Evolutionary conservation across 371 early-diverging fungal species (phyloP), one percentile per base, ranked within the genome.

Genomic region (Mortierella sp.): DNA sequence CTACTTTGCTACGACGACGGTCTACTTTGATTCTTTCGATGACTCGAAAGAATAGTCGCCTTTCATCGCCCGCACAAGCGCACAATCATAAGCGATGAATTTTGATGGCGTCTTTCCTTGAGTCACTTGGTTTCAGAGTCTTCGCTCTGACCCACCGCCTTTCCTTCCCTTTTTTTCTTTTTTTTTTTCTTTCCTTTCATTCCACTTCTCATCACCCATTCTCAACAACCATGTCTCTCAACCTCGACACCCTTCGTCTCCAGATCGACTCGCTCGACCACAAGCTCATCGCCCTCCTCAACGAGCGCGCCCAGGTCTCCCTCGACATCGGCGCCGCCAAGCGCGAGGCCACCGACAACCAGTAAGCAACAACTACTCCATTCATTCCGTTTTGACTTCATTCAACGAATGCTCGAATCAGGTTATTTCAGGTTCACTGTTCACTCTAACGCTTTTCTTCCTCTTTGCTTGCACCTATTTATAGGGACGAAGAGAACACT

Each of bases 221-320:
- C 48, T 2, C 22, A n/a, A 6, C n/a, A 48, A n/a, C 19, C 61
- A 82, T 82, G 83, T 82, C 83, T 50, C 69, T 82, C 61, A 78
- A 82, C 72, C 83, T 82, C 26, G 71, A 53, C 50, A 72, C 89
- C 8, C 87, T 92, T 29, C 89, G 96, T 63, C 80, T 87, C 53
- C 88, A 92, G 73, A 95, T 97, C 63, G 95, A 95, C 76, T 87
- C 91, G n/a, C 86, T 97, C 34, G 96, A 96, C 85, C 86, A 89
- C 39, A 90, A 93, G 47, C 85, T 97, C 44, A 94, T 97, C 44
- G 86, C 90, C 37, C 86, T 96, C 43, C 90, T 96, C 24, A 97
- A 95, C 87, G 95, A 96, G 80, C 93, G 96, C n/a, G 96, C 97
- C 11, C 90, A 90, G 45, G 89, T 96, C n/a, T 94, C 95, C 34